These are phyloP conservation scores for Anastatica hierochuntica DNA, from an alignment of 345 rosid species.

Conservation along the genomic window DNA sequence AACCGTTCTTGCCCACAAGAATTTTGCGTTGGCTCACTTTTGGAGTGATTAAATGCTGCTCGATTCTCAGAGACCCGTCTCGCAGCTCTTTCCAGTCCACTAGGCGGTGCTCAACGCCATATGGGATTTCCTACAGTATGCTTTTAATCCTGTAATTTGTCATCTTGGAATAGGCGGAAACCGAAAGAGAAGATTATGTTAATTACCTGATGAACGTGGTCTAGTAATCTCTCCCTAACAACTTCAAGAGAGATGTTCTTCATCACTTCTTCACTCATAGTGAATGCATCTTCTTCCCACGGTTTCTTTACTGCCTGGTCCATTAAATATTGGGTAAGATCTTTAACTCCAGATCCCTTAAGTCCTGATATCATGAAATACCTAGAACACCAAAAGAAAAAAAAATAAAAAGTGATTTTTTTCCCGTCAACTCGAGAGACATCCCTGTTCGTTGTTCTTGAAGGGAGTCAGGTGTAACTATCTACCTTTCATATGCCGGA, in stretches of 20 bases:
- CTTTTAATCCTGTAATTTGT: neutral
- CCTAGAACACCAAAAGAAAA: slow-evolving; percentile 32
- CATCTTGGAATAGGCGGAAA: neutral
- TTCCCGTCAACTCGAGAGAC: neutral
- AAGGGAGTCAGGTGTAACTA: too few relatives aligned
- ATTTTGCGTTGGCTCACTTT: slow-evolving; percentile 83
- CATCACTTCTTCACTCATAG: slow-evolving; percentile 81
- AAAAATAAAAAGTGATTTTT: too few relatives aligned
- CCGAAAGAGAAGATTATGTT: neutral
- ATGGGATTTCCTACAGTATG: slow-evolving; percentile 83
- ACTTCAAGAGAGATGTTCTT: slow-evolving; percentile 83
- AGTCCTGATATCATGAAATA: slow-evolving; percentile 77
- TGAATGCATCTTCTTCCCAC: slow-evolving; percentile 82
- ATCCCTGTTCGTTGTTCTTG: neutral
- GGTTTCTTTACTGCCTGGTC: slow-evolving; percentile 88
- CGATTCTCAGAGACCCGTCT: slow-evolving; percentile 83
- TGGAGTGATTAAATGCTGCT: slow-evolving; percentile 67
- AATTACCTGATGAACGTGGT: slow-evolving; percentile 83
- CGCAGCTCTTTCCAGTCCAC: slow-evolving; percentile 78
- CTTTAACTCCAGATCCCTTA: slow-evolving; percentile 78
- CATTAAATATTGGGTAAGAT: slow-evolving; percentile 55
- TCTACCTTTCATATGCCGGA: slow-evolving; percentile 72
- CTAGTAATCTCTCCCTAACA: slow-evolving; percentile 76
- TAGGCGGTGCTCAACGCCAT: slow-evolving; percentile 67
- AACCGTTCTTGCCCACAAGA: slow-evolving; percentile 87